phyloP scores from a whole-genome alignment of 768 basidiomycete genomes.

The Trametes punicea region DNA sequence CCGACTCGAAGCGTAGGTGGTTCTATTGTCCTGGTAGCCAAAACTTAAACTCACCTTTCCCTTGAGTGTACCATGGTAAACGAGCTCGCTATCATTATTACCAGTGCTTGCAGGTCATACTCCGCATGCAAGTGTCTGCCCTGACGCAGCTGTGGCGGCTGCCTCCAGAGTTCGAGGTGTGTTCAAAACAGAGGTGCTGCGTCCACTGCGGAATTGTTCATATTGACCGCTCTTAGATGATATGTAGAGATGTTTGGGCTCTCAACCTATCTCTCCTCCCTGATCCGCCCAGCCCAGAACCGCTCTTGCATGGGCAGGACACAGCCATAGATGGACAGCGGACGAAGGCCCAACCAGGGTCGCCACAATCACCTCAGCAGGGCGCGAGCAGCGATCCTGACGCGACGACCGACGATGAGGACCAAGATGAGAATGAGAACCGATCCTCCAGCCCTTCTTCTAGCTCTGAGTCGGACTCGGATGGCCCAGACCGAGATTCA shows the following conservation, averaged over 20 bases:
- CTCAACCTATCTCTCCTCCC: slow-evolving; percentile 64
- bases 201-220: not conserved
- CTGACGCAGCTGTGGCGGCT: slow-evolving; percentile 64
- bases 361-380: not conserved
- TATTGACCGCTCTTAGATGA: slow-evolving; percentile 39
- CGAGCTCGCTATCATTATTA: slow-evolving; percentile 78
- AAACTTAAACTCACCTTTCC: not conserved
- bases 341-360: not conserved
- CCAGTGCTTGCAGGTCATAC: slow-evolving; percentile 77
- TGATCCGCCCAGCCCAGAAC: slow-evolving; percentile 58
- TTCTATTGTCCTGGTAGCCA: not conserved
- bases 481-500: slow-evolving; percentile 33
- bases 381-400: not conserved
- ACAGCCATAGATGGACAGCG: not conserved
- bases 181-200: slow-evolving; percentile 9
- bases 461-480: slow-evolving; percentile 19
- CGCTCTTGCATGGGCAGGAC: slow-evolving; percentile 46
- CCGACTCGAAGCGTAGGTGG: slow-evolving; percentile 58
- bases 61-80: slow-evolving; percentile 78
- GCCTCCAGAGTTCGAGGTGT: slow-evolving; percentile 77
- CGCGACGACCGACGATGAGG: not conserved
- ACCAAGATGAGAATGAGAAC: slow-evolving; percentile 27
- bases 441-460: slow-evolving; percentile 32
- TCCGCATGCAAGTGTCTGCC: slow-evolving; percentile 72
- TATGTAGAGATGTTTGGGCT: slow-evolving; percentile 82